A percentile compares a stretch with the other conserved stretches of the same genome.
Evolutionary conservation across 768 basidiomycete species (phyloP).

Genomic region (Cubamyces lactineus): DNA sequence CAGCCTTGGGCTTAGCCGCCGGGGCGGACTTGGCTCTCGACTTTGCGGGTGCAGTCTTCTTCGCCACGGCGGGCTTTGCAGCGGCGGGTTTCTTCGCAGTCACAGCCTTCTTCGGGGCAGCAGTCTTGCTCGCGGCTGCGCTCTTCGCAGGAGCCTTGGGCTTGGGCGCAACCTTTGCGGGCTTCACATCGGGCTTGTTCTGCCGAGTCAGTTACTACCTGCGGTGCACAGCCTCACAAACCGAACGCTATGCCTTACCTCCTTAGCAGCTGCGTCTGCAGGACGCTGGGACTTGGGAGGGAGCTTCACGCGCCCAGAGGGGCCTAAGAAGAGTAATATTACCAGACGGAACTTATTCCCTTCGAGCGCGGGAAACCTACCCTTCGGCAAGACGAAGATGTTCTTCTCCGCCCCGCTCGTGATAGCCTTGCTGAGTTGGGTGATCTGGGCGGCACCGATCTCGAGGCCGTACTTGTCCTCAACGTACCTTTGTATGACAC

Average conservation of each 20-base stretch:
- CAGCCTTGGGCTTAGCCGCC: slow-evolving; percentile 28
- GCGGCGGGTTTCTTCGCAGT: slow-evolving; percentile 49
- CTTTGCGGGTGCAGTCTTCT: slow-evolving; percentile 34
- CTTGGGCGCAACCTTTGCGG: slow-evolving; percentile 33
- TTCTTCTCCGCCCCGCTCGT: slow-evolving; percentile 80
- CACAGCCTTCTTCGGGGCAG: slow-evolving; percentile 41
- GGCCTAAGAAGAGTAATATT: slow-evolving; percentile 35
- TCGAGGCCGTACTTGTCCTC: slow-evolving; percentile 82
- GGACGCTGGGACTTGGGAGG: slow-evolving; percentile 59
- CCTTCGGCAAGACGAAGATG: slow-evolving; percentile 87
- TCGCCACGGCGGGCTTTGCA: slow-evolving; percentile 31
- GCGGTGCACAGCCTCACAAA: slow-evolving; percentile 23
- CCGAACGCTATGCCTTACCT: slow-evolving; percentile 44
- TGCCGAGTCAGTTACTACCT: slow-evolving; percentile 24
- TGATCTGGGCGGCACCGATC: slow-evolving; percentile 76
- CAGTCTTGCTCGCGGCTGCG: slow-evolving; percentile 39
- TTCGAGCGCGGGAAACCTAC: slow-evolving; percentile 42
- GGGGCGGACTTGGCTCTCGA: slow-evolving; percentile 26
- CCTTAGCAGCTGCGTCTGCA: slow-evolving; percentile 49
- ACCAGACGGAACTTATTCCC: slow-evolving; percentile 1
- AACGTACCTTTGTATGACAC: slow-evolving; percentile 62
- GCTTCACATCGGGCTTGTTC: slow-evolving; percentile 40
- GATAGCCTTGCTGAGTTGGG: slow-evolving; percentile 82
- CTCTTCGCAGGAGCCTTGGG: slow-evolving; percentile 38
- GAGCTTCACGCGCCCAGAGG: slow-evolving; percentile 64